These are phyloP conservation scores for Rhodosporidiobolus sp. DNA, from an alignment of 768 basidiomycete genomes.

Conservation along the genomic window DNA sequence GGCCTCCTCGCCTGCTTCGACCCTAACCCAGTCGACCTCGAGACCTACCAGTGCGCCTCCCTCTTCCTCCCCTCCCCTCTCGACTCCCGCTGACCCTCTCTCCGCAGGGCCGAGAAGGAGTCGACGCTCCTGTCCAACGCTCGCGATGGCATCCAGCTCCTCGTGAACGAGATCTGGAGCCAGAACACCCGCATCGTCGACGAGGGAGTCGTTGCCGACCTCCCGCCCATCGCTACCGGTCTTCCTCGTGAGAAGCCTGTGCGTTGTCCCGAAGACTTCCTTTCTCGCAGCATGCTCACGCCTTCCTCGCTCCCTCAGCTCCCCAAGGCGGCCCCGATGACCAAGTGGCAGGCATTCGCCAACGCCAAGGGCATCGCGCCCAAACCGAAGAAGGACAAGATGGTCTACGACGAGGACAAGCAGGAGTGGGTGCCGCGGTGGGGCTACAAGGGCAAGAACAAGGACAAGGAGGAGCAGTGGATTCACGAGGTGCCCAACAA, in stretches of 20 bases:
- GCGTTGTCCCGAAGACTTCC: background rate
- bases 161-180: slow-evolving; percentile 73
- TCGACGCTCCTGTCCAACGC: slow-evolving; percentile 73
- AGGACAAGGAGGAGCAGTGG: slow-evolving; percentile 81
- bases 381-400: slow-evolving; percentile 70
- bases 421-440: slow-evolving; percentile 89
- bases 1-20: slow-evolving; percentile 84
- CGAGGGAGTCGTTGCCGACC: slow-evolving; percentile 76
- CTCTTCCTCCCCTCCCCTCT: background rate
- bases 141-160: slow-evolving; percentile 74
- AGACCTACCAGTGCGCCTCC: slow-evolving; percentile 67
- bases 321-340: slow-evolving; percentile 84
- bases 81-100: background rate
- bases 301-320: slow-evolving; percentile 48
- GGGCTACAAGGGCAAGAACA: slow-evolving; percentile 83
- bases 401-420: slow-evolving; percentile 88
- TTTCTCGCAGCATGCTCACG: background rate
- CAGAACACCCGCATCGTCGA: slow-evolving; percentile 69
- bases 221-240: slow-evolving; percentile 70
- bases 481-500: slow-evolving; percentile 82
- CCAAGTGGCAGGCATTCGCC: slow-evolving; percentile 97
- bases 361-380: slow-evolving; percentile 82
- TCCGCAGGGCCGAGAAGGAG: slow-evolving; percentile 68
- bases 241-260: slow-evolving; percentile 83
- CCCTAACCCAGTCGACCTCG: slow-evolving; percentile 76